Percentiles rank a stretch among this genome's conserved stretches.
Conservation (phyloP, 1,139 yeast genomes). For the Suhomyces panamericanus region DNA sequence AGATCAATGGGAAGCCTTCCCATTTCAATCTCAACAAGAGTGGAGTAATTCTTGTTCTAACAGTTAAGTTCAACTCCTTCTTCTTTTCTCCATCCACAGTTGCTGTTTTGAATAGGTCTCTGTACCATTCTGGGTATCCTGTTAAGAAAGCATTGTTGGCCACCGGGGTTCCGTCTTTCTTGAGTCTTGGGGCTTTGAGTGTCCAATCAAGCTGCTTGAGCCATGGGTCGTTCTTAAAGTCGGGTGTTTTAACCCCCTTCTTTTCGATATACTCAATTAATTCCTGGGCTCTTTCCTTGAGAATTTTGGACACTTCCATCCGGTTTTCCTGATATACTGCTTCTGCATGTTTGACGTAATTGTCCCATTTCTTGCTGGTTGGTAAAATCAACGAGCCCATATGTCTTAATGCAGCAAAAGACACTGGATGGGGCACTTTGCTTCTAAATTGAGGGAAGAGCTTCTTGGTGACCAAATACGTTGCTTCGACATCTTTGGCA, state of each 20-base stretch:
- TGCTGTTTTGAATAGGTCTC: slow-evolving; percentile 60
- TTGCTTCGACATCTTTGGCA: slow-evolving; percentile 78
- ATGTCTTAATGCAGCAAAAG: slow-evolving; percentile 82
- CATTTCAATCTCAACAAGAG: slow-evolving; percentile 73
- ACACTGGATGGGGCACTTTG: slow-evolving; percentile 90
- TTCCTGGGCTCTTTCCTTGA: slow-evolving; percentile 61
- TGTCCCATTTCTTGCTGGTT: slow-evolving; percentile 71
- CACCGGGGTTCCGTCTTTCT: slow-evolving; percentile 73
- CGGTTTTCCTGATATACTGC: slow-evolving; percentile 59
- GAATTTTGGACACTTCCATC: slow-evolving; percentile 54
- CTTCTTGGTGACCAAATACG: slow-evolving; percentile 66
- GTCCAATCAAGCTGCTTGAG: slow-evolving; percentile 87
- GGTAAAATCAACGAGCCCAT: slow-evolving; percentile 81
- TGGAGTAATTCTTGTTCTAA: slow-evolving; percentile 76
- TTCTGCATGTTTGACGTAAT: slow-evolving; percentile 72
- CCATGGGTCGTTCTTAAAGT: slow-evolving; percentile 74
- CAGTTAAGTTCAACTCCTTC: slow-evolving; percentile 56
- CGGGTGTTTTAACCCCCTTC: slow-evolving; percentile 28
- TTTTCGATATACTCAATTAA: slow-evolving; percentile 42
- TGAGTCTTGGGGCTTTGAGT: slow-evolving; percentile 56
- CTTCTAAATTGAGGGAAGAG: slow-evolving; percentile 67
- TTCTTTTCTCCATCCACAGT: slow-evolving; percentile 27
- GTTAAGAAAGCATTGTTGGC: slow-evolving; percentile 78
- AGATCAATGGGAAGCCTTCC: slow-evolving; percentile 80
- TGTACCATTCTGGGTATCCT: slow-evolving; percentile 95